These are phyloP conservation scores for Orbilia javanica DNA, from an alignment of 2,329 filamentous ascomycete species.

Conservation along the genomic window DNA sequence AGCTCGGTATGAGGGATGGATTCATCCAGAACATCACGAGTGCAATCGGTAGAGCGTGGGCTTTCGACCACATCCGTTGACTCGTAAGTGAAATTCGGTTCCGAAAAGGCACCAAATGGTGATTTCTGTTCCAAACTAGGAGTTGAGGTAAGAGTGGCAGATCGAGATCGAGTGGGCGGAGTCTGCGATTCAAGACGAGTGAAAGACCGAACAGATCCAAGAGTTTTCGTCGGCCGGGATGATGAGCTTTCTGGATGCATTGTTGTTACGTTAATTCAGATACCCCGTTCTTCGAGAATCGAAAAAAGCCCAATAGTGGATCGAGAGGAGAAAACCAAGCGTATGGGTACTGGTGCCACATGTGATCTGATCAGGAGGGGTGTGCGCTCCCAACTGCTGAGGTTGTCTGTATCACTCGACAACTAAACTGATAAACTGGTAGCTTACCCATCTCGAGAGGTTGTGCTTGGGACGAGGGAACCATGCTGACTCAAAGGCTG, in stretches of 20 bases:
- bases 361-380: constrained; percentile 65
- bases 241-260: constrained; percentile 43
- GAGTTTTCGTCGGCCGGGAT: constrained; percentile 64
- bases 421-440: not conserved
- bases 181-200: constrained; percentile 67
- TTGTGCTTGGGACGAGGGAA: constrained; percentile 11
- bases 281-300: not conserved
- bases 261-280: constrained; percentile 7
- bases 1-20: constrained; percentile 79
- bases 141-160: constrained; percentile 60
- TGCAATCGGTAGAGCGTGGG: not conserved
- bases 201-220: constrained; percentile 67
- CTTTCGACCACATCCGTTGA: constrained; percentile 49
- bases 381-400: not conserved
- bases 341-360: constrained; percentile 68
- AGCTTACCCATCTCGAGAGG: constrained; percentile 36
- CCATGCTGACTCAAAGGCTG: constrained; percentile 20
- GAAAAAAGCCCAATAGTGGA: not conserved
- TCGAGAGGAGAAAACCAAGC: constrained; percentile 60
- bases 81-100: constrained; percentile 30
- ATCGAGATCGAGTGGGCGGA: constrained; percentile 24
- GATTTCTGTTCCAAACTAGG: constrained; percentile 36
- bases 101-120: constrained; percentile 50
- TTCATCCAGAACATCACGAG: constrained; percentile 42
- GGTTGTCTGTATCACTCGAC: not conserved